Evolutionary conservation across 1,284 basidiomycete species (phyloP).

Genomic region (Vanrija sp.): DNA sequence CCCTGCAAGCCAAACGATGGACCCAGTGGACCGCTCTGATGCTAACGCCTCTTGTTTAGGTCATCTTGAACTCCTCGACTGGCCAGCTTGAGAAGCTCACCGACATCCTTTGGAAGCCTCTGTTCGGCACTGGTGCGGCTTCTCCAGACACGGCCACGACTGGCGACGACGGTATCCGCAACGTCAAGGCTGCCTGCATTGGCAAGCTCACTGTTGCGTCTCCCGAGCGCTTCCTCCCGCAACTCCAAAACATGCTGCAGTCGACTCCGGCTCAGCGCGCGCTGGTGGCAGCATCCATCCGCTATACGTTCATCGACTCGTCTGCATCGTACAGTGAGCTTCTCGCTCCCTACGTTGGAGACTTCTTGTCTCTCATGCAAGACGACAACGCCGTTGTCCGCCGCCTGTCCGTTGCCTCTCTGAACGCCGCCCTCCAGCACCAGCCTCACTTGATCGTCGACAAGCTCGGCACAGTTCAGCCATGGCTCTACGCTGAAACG

Average conservation of each 20-base stretch:
- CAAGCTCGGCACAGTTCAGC: constrained; percentile 70
- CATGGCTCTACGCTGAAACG: constrained; percentile 81
- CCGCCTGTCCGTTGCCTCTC: constrained; percentile 74
- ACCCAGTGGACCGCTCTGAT: constrained; percentile 29
- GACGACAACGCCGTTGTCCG: constrained; percentile 84
- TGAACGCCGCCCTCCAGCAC: constrained; percentile 91
- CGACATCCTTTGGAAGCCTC: constrained; percentile 76
- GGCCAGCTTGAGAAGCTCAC: constrained; percentile 78
- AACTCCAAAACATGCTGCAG: constrained; percentile 55
- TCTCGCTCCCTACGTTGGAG: constrained; percentile 76
- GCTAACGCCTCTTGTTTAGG: constrained; percentile 43
- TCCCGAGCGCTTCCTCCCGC: constrained; percentile 80
- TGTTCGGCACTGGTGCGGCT: constrained; percentile 59
- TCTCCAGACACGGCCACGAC: constrained; percentile 51
- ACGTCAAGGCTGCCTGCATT: constrained; percentile 92
- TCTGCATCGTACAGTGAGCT: constrained; percentile 80
- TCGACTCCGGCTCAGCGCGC: constrained; percentile 65
- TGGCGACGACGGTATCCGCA: constrained; percentile 84
- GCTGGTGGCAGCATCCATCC: constrained; percentile 86
- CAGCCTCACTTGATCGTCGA: constrained; percentile 88
- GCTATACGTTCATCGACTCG: constrained; percentile 91
- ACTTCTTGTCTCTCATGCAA: constrained; percentile 82
- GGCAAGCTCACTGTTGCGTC: constrained; percentile 91
- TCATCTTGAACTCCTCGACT: constrained; percentile 83
- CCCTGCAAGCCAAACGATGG: neutral